Conservation (phyloP, 2,329 filamentous ascomycete species). For the Onygenales sp. region DNA sequence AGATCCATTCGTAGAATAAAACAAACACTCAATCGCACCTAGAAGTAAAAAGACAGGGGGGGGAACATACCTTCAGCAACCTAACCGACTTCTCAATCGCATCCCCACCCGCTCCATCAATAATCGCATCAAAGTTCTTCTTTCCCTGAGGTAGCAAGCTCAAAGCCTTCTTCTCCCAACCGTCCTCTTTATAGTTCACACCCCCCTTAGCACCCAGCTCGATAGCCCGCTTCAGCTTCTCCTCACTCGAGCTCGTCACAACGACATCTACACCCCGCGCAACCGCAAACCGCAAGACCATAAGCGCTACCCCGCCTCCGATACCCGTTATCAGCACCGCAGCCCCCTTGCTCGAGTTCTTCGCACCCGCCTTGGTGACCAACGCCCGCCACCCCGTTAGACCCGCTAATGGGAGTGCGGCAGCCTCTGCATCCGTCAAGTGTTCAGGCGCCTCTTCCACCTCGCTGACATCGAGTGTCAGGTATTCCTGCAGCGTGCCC, state of each 20-base stretch:
- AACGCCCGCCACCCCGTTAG: constrained; percentile 83
- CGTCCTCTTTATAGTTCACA: constrained; percentile 67
- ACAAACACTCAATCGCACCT: neutral
- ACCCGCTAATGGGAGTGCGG: constrained; percentile 75
- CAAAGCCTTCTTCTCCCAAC: constrained; percentile 71
- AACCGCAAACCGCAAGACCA: constrained; percentile 69
- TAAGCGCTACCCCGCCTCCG: constrained; percentile 81
- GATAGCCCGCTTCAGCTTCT: constrained; percentile 64
- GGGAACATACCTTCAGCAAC: constrained; percentile 53
- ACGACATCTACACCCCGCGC: constrained; percentile 68
- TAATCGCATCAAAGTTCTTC: constrained; percentile 66
- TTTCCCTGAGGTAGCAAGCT: constrained; percentile 51
- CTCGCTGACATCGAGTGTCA: constrained; percentile 60
- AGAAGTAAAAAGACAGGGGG: neutral
- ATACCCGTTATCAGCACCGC: constrained; percentile 87
- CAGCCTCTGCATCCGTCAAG: constrained; percentile 63
- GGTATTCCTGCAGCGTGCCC: constrained; percentile 67
- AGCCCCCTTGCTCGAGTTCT: constrained; percentile 43
- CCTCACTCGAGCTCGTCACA: constrained; percentile 65
- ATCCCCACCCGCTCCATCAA: constrained; percentile 86
- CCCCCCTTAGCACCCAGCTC: constrained; percentile 69
- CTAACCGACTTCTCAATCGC: constrained; percentile 59
- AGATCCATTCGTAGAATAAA: neutral
- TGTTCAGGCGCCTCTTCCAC: constrained; percentile 68
- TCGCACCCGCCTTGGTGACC: constrained; percentile 63